Evolutionary conservation across 2,329 filamentous ascomycete species (phyloP), one percentile per base, ranked within the genome.

Genomic region (Trichoderma cornu-damae): DNA sequence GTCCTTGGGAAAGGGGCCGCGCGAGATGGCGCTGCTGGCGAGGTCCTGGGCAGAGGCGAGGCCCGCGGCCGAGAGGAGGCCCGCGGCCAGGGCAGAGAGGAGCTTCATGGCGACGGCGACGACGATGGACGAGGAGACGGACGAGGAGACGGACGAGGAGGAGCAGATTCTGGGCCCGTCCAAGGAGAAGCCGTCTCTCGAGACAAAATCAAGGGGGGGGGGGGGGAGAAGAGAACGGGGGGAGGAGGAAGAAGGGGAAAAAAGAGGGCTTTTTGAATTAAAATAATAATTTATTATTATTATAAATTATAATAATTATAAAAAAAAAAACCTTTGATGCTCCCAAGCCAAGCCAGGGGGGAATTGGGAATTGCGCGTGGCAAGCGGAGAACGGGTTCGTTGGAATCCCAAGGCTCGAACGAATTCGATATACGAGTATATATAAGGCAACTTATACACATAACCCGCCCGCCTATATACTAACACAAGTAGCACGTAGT

Each of bases 1-100:
- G 44, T 77, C 73, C 1, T 69, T 64, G 20, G 72, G 69, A 54
- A 75, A 70, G 1, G 72, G 68, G 35, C 69, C 72, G 34, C 70
- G 63, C 58, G 67, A 63, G 60, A 77, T 70, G 38, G 60, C 64
- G 60, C 70, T 68, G 8, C 57, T 63, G 53, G 66, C 59, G 35
- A 57, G 65, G 49, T 69, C 64, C 37, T 65, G 65, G 11, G 63
- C 60, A 32, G 61, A 18, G 22, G 51, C 63, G 35, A 65, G 42
- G 38, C 61, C 53, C 22, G 64, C 58, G 37, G 63, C 57, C 8
- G 59, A 62, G 20, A 64, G 4, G 22, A 66, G 46, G 49, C 52
- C 61, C 11, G 59, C 32, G 28, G 60, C 60, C n/a, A 67, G 42
- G 28, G 65, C 37, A 9, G 62, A 64, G 53, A 66, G 34, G 51